Conservation (phyloP, 2,329 filamentous ascomycete species). For the Boeremia exigua region DNA sequence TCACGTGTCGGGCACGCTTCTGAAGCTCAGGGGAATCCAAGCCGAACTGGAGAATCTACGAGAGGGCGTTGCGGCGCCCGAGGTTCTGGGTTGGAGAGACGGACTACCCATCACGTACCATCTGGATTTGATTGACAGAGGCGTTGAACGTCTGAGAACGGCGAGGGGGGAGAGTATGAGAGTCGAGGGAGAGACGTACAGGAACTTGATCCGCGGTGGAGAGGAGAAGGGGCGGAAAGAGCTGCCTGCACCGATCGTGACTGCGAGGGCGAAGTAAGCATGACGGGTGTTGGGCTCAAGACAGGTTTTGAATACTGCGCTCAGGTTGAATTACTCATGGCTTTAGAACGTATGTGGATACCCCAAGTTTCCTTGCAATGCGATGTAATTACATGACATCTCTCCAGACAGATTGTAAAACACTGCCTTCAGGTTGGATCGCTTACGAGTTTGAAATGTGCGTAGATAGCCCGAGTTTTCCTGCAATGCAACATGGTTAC, state of each 20-base stretch:
- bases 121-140: slow-evolving; percentile 74
- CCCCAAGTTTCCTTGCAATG: neutral
- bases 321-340: too few relatives aligned
- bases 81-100: slow-evolving; percentile 59
- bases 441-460: too few relatives aligned
- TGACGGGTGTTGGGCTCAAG: neutral
- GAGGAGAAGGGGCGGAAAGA: slow-evolving; percentile 17
- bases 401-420: too few relatives aligned
- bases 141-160: slow-evolving; percentile 73
- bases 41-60: slow-evolving; percentile 73
- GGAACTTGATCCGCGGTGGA: slow-evolving; percentile 25
- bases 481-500: neutral
- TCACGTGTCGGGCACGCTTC: slow-evolving; percentile 72
- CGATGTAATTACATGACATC: too few relatives aligned
- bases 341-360: neutral
- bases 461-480: slow-evolving; percentile 4
- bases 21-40: slow-evolving; percentile 77
- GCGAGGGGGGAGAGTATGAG: slow-evolving; percentile 66
- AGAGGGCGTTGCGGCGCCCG: slow-evolving; percentile 72
- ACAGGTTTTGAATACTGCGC: neutral
- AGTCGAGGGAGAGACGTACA: slow-evolving; percentile 61
- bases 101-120: slow-evolving; percentile 73
- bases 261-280: slow-evolving; percentile 14
- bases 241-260: slow-evolving; percentile 25
- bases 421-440: too few relatives aligned